phyloP scores from a whole-genome alignment of 441 rosid species.

The Populus hybrid region DNA sequence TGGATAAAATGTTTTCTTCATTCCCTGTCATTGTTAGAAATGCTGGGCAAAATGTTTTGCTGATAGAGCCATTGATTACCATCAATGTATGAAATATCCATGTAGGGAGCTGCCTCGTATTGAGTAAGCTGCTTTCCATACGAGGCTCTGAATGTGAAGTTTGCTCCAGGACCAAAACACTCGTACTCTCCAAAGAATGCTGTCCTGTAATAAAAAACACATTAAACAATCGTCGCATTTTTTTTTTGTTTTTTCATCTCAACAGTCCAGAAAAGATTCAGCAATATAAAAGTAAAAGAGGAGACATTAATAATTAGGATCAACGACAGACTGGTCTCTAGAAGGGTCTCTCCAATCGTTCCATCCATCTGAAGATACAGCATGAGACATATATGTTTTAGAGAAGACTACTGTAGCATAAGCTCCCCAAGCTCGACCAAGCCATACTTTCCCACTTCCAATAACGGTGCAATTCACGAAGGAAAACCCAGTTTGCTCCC shows the following conservation, averaged over 20 bases:
- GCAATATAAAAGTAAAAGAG: neutral
- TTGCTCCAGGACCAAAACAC: slow-evolving; percentile 68
- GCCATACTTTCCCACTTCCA: slow-evolving; percentile 69
- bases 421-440: slow-evolving; percentile 82
- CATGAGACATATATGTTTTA: slow-evolving; percentile 56
- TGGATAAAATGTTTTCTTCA: neutral
- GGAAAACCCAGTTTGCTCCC: slow-evolving; percentile 65
- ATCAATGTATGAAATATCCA: slow-evolving; percentile 55
- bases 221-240: neutral
- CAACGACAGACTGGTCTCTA: slow-evolving; percentile 54
- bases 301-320: neutral
- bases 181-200: slow-evolving; percentile 65
- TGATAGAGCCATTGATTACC: slow-evolving; percentile 55
- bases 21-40: neutral
- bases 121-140: slow-evolving; percentile 53
- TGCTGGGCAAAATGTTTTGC: neutral
- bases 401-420: slow-evolving; percentile 68
- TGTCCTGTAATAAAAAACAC: slow-evolving; percentile 36
- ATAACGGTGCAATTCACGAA: slow-evolving; percentile 55
- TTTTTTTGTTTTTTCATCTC: neutral
- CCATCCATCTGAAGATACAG: slow-evolving; percentile 67
- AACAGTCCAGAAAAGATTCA: neutral
- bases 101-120: slow-evolving; percentile 49
- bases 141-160: slow-evolving; percentile 36
- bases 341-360: slow-evolving; percentile 61